These are phyloP conservation scores for Tetradesmus obliquus DNA, from an alignment of 139 green algal species.

Conservation along the genomic window DNA sequence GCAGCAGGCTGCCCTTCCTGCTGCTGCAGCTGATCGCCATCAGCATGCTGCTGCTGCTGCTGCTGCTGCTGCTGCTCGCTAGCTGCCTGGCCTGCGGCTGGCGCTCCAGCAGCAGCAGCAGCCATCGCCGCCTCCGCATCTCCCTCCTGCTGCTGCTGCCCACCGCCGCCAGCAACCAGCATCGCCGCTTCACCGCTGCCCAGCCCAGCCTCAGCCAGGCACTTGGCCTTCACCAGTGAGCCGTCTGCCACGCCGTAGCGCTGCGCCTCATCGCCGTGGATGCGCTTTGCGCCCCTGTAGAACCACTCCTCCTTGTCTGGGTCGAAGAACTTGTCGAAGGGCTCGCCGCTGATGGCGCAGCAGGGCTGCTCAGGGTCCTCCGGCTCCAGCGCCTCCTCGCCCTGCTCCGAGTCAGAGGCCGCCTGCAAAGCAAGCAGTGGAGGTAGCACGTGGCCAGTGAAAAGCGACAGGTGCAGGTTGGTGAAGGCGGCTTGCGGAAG, in stretches of 20 bases:
- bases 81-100: slow-evolving; percentile 17
- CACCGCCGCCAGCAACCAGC: not conserved
- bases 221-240: slow-evolving; percentile 59
- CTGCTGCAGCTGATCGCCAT: not conserved
- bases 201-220: slow-evolving; percentile 29
- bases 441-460: not conserved
- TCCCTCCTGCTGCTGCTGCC: slow-evolving; percentile 2
- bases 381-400: slow-evolving; percentile 47
- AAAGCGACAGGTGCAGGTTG: not conserved
- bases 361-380: slow-evolving; percentile 64
- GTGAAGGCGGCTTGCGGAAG: not conserved
- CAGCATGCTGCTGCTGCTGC: not conserved
- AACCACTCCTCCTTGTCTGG: slow-evolving; percentile 66
- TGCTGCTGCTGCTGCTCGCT: not conserved
- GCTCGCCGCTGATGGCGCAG: slow-evolving; percentile 69
- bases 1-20: not conserved
- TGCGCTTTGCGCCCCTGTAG: slow-evolving; percentile 55
- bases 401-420: not conserved
- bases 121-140: slow-evolving; percentile 6
- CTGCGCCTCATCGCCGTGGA: slow-evolving; percentile 55
- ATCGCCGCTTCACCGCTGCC: slow-evolving; percentile 9
- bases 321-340: slow-evolving; percentile 69
- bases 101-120: slow-evolving; percentile 31
- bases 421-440: slow-evolving; percentile 9
- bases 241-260: slow-evolving; percentile 57